Evolutionary conservation across 441 rosid species (phyloP), one percentile per base, ranked within the genome.

Genomic region (Breynia disticha): DNA sequence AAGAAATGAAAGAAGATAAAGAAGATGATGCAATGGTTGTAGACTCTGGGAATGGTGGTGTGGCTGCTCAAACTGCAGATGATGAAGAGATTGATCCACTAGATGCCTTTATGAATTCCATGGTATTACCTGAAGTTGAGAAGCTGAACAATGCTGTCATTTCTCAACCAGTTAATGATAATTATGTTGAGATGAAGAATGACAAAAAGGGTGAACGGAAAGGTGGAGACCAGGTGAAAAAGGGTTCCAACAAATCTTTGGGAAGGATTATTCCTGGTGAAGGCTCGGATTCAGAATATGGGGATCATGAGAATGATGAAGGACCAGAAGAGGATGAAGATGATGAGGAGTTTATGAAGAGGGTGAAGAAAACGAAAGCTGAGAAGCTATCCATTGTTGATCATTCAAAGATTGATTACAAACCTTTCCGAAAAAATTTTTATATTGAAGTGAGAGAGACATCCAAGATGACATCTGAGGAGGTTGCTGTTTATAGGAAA

Each of bases 341-440:
- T 44, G 95, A 84, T 64, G 89, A 85, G 14, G 95, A 91, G 78
- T 91, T 91, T 65, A 91, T 91, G 75, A 91, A 87, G 78, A 82
- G 98, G 73, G 98, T 91, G 59, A 91, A 91, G 83, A 91, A 91
- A 81, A 85, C 98, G 21, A 91, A 91, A 77, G 94, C 69, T 48
- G 96, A 91, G 64, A 90, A 87, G 62, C 67, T 90, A 35, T 72
- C 96, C 46, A 68, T 85, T 55, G 98, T 90, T 17, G 98, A 90
- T 52, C 98, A 90, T 67, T 73, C 96, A 41, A 90, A 85, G 75
- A 83, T 84, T 67, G 85, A 84, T 55, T 87, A 87, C 63, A 45
- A 58, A 50, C 78, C 80, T 16, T 82, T 87, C 56, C 76, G 90
- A 61, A 76, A 91, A 67, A 76, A 86, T 59, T 88, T 88, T 70